Evolutionary conservation across 495 filamentous ascomycete species (phyloP), one percentile per base, ranked within the genome.

Genomic region (Annulohypoxylon bovei): DNA sequence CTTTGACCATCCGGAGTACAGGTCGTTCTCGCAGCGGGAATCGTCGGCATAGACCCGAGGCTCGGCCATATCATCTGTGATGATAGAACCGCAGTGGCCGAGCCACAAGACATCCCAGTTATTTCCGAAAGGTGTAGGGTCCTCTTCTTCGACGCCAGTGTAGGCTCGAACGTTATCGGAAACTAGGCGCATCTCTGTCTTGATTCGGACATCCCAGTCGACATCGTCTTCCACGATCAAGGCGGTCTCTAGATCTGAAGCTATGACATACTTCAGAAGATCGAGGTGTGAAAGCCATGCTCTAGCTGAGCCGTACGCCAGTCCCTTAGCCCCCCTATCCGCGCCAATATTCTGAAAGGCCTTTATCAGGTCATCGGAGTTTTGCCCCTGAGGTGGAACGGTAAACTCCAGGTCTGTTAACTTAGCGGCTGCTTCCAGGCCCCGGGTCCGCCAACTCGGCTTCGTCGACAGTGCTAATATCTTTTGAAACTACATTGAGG

Each of bases 101-200:
- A 85, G 78, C 83, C 81, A 85, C 12, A 86, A 73, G 23, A 85
- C 62, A 67, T 86, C 83, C 83, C 82, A 86, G 49, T 72, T 58
- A 28, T 77, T 76, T 0, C 83, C 82, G 62, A 81, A 86, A 0
- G 82, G 86, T 11, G 80, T 56, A 9, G 64, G 42, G 9, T 77
- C 62, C 6, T 73, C 68, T 32, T 70, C 60, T 4, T 33, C 14
- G 12, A 47, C 60, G 11, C 37, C 60, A 16, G 37, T 60, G 28
- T 77, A 69, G 11, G 72, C 73, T 12, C 66, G 62, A 0, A 81
- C 76, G 0, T 75, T 76, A 33, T 72, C 71, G 2, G 82, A 80
- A 27, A 84, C 79, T 8, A 78, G 50, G 16, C 79, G 62, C 23
- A 83, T 72, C 57, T 84, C 81, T 1, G 42, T 16, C 28, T 82